A percentile compares a stretch with the other conserved stretches of the same genome.
Conservation (phyloP, 129 eudicot genomes). For the Kitagawia praeruptora region DNA sequence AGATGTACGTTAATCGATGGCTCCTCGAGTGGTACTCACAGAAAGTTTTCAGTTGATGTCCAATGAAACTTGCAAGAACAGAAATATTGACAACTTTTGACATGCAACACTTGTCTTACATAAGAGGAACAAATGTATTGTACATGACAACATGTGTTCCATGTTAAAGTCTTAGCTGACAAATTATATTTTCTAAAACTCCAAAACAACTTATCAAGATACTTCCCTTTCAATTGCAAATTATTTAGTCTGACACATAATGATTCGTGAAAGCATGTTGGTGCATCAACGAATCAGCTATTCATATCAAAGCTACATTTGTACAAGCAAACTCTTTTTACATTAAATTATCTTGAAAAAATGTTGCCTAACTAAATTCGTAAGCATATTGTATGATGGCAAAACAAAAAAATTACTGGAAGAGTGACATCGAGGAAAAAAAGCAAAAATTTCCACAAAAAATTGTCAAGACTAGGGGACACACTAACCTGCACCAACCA, state of each 20-base stretch:
- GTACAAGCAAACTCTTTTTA: neutral
- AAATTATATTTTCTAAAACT: neutral
- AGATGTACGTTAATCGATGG: neutral
- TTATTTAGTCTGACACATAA: neutral
- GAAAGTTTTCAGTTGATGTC: neutral
- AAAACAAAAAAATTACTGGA: neutral
- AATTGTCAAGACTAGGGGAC: neutral
- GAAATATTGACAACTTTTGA: neutral
- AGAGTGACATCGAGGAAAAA: neutral
- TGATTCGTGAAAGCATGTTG: neutral
- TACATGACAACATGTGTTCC: neutral
- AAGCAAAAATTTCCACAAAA: neutral
- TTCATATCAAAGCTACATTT: neutral
- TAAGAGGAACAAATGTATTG: neutral
- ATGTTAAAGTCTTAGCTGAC: neutral
- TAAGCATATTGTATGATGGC: neutral
- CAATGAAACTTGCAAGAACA: neutral
- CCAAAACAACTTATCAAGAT: neutral
- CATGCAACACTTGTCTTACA: neutral
- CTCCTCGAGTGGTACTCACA: neutral
- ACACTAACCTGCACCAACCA: neutral
- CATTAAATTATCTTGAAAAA: neutral
- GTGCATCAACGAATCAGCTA: neutral
- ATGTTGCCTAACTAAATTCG: neutral
- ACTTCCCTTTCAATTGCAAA: neutral